Percentiles rank a stretch among this genome's conserved stretches.
These are phyloP conservation scores for Spiromastix sp. DNA, from an alignment of 2,329 filamentous ascomycete species.

Conservation along the genomic window DNA sequence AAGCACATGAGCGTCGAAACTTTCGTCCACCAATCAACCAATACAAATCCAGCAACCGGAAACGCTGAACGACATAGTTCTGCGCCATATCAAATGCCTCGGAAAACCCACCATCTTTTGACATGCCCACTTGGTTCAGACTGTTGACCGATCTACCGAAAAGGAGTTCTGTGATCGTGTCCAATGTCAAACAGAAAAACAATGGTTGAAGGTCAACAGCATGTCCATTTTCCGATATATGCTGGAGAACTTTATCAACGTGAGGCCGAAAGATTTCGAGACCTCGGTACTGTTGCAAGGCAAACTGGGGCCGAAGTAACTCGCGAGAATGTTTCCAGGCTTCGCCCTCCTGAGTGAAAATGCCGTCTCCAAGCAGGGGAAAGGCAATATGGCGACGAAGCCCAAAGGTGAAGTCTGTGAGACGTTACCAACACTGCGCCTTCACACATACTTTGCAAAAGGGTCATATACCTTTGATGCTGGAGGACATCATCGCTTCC, in stretches of 20 bases:
- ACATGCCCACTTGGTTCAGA: slow-evolving; percentile 35
- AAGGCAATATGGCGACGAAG: slow-evolving; percentile 6
- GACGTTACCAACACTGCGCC: not conserved
- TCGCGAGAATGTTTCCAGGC: slow-evolving; percentile 64
- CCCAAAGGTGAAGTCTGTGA: slow-evolving; percentile 7
- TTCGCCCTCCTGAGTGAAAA: slow-evolving; percentile 62
- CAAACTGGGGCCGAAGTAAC: slow-evolving; percentile 67
- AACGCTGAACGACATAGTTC: slow-evolving; percentile 1
- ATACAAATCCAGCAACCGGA: not conserved
- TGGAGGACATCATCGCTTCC: slow-evolving; percentile 17
- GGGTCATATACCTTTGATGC: slow-evolving; percentile 12
- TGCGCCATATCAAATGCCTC: slow-evolving; percentile 35
- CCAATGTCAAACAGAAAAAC: slow-evolving; percentile 53
- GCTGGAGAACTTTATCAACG: slow-evolving; percentile 53
- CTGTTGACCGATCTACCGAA: slow-evolving; percentile 58
- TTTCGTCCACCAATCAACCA: not conserved
- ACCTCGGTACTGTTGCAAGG: slow-evolving; percentile 69
- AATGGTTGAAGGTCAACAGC: slow-evolving; percentile 11
- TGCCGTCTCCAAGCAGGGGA: slow-evolving; percentile 46
- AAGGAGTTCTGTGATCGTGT: slow-evolving; percentile 70
- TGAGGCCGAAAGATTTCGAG: slow-evolving; percentile 67
- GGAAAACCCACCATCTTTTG: slow-evolving; percentile 4
- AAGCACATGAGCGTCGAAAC: not conserved
- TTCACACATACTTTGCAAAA: not conserved
- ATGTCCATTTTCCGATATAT: slow-evolving; percentile 47